Conservation (phyloP, 768 basidiomycete genomes). For the Boletus subparvulus region DNA sequence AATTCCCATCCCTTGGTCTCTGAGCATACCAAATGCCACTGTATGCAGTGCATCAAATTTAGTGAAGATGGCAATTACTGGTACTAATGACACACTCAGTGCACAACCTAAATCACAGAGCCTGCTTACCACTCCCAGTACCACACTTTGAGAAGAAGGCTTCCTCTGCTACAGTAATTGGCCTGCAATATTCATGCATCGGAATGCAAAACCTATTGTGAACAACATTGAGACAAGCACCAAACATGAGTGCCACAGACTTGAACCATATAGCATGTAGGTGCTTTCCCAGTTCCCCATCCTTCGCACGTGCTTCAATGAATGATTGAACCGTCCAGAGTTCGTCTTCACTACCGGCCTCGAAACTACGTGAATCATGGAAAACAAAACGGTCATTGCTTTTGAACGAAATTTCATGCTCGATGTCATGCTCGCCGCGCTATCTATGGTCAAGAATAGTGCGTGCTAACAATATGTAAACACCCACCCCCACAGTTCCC, state of each 20-base stretch:
- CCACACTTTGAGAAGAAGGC: no score
- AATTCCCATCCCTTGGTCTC: no score
- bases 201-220: no score
- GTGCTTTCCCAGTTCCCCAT: conserved; percentile 18
- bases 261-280: conserved; percentile 22
- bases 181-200: no score
- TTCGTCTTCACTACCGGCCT: conserved; percentile 34
- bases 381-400: conserved; percentile 38
- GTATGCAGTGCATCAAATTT: no score
- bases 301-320: conserved; percentile 24
- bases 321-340: conserved; percentile 32
- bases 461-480: background rate
- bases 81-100: conserved; percentile 25
- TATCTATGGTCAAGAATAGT: background rate
- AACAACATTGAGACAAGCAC: no score
- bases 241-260: no score
- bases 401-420: conserved; percentile 19
- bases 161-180: no score
- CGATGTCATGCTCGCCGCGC: conserved; percentile 12
- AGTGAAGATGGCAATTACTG: conserved; percentile 1
- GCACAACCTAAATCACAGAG: no score
- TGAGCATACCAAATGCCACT: no score
- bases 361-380: conserved; percentile 44
- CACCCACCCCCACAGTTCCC: background rate
- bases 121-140: no score